Evolutionary conservation across 1,284 basidiomycete species (phyloP).

Genomic region (Papiliotrema laurentii): DNA sequence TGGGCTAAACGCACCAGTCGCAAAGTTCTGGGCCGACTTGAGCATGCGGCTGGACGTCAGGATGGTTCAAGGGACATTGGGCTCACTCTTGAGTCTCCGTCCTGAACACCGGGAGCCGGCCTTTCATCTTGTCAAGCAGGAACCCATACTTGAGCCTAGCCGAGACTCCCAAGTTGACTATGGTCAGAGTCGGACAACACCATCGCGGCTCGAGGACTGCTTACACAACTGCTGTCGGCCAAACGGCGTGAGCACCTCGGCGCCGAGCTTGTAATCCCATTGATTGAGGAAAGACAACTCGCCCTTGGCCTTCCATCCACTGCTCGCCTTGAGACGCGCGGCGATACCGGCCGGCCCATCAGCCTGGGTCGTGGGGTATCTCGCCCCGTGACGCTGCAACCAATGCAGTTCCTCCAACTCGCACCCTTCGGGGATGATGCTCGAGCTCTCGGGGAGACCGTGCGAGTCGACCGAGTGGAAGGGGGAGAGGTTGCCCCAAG

Average conservation of each 20-base stretch:
- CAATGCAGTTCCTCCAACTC: constrained; percentile 46
- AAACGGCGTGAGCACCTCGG: constrained; percentile 52
- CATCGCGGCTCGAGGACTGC: too few relatives aligned
- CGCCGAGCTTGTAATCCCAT: constrained; percentile 51
- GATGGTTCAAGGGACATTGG: background rate
- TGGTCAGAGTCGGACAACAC: background rate
- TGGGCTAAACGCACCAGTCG: constrained; percentile 28
- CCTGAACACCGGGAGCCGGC: constrained; percentile 48
- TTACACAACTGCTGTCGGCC: constrained; percentile 50
- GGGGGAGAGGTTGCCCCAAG: constrained; percentile 51
- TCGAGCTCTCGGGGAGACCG: constrained; percentile 45
- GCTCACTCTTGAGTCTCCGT: constrained; percentile 49
- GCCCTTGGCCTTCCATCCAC: constrained; percentile 38
- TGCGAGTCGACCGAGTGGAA: constrained; percentile 49
- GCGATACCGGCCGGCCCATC: constrained; percentile 35
- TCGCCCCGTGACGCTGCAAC: constrained; percentile 50
- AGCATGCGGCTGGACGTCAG: constrained; percentile 46
- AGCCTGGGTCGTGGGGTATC: constrained; percentile 38
- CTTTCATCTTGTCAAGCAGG: constrained; percentile 44
- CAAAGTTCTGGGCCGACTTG: constrained; percentile 50
- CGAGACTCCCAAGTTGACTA: constrained; percentile 46
- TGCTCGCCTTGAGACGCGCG: constrained; percentile 20
- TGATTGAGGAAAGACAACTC: constrained; percentile 50
- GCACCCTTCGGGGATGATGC: constrained; percentile 46
- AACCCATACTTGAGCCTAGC: constrained; percentile 48